Base-by-base conservation (phyloP, 805 yeast species). In the Ogataea paradorogensis region DNA sequence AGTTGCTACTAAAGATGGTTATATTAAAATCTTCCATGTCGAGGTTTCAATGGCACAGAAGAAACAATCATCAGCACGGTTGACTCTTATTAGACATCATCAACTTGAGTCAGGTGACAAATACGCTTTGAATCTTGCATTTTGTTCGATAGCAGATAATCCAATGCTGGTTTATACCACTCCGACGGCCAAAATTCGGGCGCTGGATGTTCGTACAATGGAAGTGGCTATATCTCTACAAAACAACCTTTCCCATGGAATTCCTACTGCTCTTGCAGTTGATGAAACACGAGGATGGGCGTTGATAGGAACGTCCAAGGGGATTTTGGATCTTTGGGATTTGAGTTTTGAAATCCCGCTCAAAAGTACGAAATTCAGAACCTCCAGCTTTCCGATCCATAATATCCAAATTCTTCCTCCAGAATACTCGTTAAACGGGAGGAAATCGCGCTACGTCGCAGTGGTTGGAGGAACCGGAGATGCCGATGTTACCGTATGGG, bases 241-340 rank as follows among this genome's bases (percentile, higher is more conserved):
- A 33, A 81, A 76, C 45, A 81, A 84, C 4, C 66, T 75, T 0
- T 62, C 71, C 1, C 82, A 80, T 62, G 99, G 98, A 0, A 62
- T 76, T 2, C 74, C 82, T 0, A 73, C 80, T 0, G 63, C 82
- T 13, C 76, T 88, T 52, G 69, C 76, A 1, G 61, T 84, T 15
- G 84, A 82, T 38, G 59, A 63, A 0, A 63, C 69, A 11, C 59
- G 56, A 26, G 64, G 73, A 5, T 87, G 96, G 87, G 56, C 86
- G 1, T 58, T 86, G 7, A 56, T 83, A 2, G 97, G 96, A 0
- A 86, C 96, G 0, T 65, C 75, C 0, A 74, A 73, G 27, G 97
- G 97, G 1, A 65, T 82, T 1, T 56, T 93, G 22, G 80, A 79
- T 47, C 61, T 91, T 11, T 89, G 96, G 95, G 96, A 89, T 58